Percentiles rank a stretch among this genome's conserved stretches.
These are phyloP conservation scores for Sporisorium scitamineum DNA, from an alignment of 1,284 basidiomycete genomes.

Conservation along the genomic window DNA sequence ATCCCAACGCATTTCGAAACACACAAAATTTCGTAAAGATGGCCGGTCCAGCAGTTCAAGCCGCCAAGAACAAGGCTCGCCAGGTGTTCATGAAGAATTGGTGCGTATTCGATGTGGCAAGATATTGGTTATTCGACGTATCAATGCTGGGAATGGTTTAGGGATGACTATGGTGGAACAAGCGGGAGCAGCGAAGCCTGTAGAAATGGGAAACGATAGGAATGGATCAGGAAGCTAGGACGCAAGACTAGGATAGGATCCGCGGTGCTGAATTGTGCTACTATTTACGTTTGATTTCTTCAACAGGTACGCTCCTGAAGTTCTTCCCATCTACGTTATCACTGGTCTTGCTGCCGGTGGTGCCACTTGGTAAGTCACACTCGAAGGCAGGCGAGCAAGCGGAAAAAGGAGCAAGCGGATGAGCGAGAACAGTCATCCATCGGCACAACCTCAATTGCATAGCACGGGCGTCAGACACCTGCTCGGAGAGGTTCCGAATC, in stretches of 20 bases:
- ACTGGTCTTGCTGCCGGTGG: conserved; percentile 61
- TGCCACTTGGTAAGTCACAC: conserved; percentile 56
- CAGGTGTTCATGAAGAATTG: conserved; percentile 63
- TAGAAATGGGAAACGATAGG: not conserved
- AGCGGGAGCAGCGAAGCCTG: not conserved
- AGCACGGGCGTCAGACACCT: no score
- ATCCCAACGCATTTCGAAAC: not conserved
- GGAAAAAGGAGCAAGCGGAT: not conserved
- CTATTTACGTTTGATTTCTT: not conserved
- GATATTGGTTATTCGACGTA: no score
- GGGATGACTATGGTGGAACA: not conserved
- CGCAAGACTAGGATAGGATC: not conserved
- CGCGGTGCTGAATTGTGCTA: not conserved
- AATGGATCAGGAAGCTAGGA: not conserved
- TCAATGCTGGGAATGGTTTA: not conserved
- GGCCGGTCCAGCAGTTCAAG: conserved; percentile 49
- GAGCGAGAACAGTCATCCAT: not conserved
- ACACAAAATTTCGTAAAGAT: conserved; percentile 17
- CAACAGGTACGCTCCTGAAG: conserved; percentile 53
- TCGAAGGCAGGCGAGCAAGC: not conserved
- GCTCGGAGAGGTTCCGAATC: not conserved
- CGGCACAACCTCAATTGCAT: not conserved
- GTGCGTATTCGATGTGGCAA: conserved; percentile 27
- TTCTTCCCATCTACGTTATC: conserved; percentile 63
- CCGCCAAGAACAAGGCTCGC: conserved; percentile 56